Evolutionary conservation across 2,329 filamentous ascomycete genomes (phyloP).

Genomic region (Beauveria caledonica): DNA sequence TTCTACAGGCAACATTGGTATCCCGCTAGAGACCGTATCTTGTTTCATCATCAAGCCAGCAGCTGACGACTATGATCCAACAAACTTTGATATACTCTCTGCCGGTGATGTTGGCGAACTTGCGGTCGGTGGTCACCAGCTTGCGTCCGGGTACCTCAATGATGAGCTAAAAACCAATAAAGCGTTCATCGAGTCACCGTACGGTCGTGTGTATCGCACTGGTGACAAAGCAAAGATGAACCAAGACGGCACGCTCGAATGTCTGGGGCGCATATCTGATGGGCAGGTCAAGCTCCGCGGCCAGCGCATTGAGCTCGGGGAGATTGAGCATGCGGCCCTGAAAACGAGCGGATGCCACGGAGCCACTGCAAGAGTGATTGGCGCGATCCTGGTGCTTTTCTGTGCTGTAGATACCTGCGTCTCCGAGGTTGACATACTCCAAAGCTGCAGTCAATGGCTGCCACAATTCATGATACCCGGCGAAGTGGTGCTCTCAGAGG

Average conservation of each 20-base stretch:
- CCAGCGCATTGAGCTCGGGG: slow-evolving; percentile 73
- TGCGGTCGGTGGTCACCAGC: slow-evolving; percentile 69
- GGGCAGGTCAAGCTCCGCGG: slow-evolving; percentile 84
- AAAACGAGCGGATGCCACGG: slow-evolving; percentile 54
- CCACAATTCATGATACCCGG: slow-evolving; percentile 77
- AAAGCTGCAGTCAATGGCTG: slow-evolving; percentile 64
- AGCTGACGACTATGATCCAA: slow-evolving; percentile 19
- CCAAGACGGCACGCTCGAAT: slow-evolving; percentile 65
- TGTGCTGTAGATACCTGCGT: slow-evolving; percentile 45
- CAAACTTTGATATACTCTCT: slow-evolving; percentile 46
- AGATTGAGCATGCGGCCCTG: slow-evolving; percentile 63
- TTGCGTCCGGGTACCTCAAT: slow-evolving; percentile 77
- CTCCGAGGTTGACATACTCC: slow-evolving; percentile 36
- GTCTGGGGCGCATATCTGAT: slow-evolving; percentile 67
- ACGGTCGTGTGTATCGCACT: slow-evolving; percentile 71
- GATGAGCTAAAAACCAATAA: slow-evolving; percentile 63
- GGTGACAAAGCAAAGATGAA: slow-evolving; percentile 72
- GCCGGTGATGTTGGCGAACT: slow-evolving; percentile 68
- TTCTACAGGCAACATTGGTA: slow-evolving; percentile 62
- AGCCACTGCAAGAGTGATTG: slow-evolving; percentile 58
- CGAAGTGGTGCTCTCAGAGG: slow-evolving; percentile 55
- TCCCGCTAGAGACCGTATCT: slow-evolving; percentile 74
- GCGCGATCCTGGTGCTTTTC: slow-evolving; percentile 65
- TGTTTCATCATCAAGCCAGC: slow-evolving; percentile 56
- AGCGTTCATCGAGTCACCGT: slow-evolving; percentile 61